Evolutionary conservation across 345 rosid species (phyloP).

Genomic region (Lumnitzera littorea): DNA sequence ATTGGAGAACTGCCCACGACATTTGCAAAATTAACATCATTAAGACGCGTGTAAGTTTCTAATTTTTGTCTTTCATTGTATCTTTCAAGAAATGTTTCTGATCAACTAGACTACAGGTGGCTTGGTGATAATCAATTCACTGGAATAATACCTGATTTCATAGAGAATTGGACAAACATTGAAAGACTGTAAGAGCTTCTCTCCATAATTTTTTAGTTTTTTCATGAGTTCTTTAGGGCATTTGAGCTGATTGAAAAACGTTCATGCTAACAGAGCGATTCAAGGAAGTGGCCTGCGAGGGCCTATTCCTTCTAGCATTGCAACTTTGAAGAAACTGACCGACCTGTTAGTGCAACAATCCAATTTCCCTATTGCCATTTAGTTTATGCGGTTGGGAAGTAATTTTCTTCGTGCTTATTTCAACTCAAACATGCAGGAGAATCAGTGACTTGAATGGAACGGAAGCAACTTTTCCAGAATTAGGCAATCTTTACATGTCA

Average conservation of each 20-base stretch:
- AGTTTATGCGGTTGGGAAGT: neutral
- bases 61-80: too few species aligned
- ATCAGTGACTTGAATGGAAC: constrained; percentile 11
- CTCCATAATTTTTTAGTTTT: neutral
- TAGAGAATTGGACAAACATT: constrained; percentile 8
- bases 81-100: too few species aligned
- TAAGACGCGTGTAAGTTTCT: neutral
- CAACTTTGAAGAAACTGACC: neutral
- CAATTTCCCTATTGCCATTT: neutral
- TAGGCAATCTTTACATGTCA: neutral
- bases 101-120: neutral
- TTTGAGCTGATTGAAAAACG: neutral
- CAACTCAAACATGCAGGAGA: constrained; percentile 8
- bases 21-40: constrained; percentile 1
- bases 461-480: neutral
- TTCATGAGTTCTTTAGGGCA: too few species aligned
- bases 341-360: constrained; percentile 2
- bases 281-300: constrained; percentile 17
- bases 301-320: constrained; percentile 12
- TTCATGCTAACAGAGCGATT: neutral
- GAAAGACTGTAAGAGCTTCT: constrained; percentile 1
- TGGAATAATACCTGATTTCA: constrained; percentile 9
- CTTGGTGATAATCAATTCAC: constrained; percentile 10
- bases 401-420: neutral
- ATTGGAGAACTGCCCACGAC: constrained; percentile 8